Evolutionary conservation across 345 rosid species (phyloP).

Genomic region (Eucalyptus fibrosa): DNA sequence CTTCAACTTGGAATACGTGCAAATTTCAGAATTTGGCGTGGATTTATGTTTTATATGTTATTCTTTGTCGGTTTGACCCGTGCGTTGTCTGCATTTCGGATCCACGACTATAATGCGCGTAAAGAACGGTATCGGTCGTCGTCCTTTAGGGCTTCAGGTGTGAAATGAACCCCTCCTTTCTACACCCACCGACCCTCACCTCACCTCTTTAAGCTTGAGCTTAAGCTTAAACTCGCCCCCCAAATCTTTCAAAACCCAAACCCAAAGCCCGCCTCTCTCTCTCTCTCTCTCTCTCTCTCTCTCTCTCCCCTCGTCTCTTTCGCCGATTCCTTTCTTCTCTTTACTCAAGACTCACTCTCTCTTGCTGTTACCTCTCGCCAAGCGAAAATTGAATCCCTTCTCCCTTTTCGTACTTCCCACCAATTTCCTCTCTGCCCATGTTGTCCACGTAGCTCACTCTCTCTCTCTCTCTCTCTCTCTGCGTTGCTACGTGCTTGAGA

Average conservation of each 20-base stretch:
- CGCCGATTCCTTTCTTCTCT: not conserved
- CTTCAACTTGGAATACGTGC: not conserved
- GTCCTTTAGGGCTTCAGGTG: not conserved
- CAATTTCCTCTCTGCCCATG: not conserved
- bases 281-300: not conserved
- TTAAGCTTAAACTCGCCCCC: not conserved
- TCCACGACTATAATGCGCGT: not conserved
- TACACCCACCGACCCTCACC: not conserved
- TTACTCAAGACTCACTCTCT: not conserved
- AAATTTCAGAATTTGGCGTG: not conserved
- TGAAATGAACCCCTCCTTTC: not conserved
- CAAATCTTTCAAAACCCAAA: not conserved
- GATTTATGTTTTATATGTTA: not conserved
- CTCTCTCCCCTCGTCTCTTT: not conserved
- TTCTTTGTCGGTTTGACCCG: not conserved
- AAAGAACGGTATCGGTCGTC: not conserved
- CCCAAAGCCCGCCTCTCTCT: not conserved
- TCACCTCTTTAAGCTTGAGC: not conserved
- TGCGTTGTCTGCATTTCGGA: not conserved
- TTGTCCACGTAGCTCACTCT: not conserved
- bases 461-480: not conserved
- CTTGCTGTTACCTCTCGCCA: not conserved
- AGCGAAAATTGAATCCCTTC: not conserved
- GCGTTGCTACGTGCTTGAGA: not conserved
- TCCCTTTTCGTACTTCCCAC: not conserved